phyloP scores from a whole-genome alignment of 345 rosid genomes.

The Camelina neglecta region DNA sequence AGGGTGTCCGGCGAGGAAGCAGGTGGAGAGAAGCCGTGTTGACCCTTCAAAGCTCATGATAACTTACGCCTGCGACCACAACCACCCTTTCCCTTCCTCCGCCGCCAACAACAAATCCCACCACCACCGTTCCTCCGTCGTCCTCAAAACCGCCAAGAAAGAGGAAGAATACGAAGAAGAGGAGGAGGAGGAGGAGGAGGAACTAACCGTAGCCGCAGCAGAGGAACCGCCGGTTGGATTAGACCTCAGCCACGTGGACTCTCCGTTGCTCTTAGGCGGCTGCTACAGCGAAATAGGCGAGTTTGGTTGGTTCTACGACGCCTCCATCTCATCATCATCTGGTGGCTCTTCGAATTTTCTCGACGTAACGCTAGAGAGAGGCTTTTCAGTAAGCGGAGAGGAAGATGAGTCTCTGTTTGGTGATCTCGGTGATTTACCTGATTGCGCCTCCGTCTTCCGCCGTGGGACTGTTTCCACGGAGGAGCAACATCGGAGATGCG shows the following conservation, averaged over 20 bases:
- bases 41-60: conserved; percentile 64
- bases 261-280: conserved; percentile 46
- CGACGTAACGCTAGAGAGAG: conserved; percentile 42
- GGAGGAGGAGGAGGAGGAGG: conserved; percentile 33
- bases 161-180: conserved; percentile 26
- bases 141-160: conserved; percentile 41
- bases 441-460: conserved; percentile 67
- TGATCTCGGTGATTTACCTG: conserved; percentile 80
- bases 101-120: conserved; percentile 49
- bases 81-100: conserved; percentile 61
- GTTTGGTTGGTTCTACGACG: conserved; percentile 64
- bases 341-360: conserved; percentile 31
- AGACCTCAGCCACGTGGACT: conserved; percentile 47
- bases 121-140: conserved; percentile 47
- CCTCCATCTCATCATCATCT: conserved; percentile 50
- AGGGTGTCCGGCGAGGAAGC: conserved; percentile 85
- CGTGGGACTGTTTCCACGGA: conserved; percentile 38
- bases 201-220: conserved; percentile 8
- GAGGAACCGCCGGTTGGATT: conserved; percentile 34
- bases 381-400: conserved; percentile 41
- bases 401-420: conserved; percentile 70
- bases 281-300: conserved; percentile 49
- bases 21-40: conserved; percentile 75
- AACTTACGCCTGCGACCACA: conserved; percentile 75
- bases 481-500: conserved; percentile 45